phyloP scores from a whole-genome alignment of 768 basidiomycete species.

The Leucosporidium scottii region DNA sequence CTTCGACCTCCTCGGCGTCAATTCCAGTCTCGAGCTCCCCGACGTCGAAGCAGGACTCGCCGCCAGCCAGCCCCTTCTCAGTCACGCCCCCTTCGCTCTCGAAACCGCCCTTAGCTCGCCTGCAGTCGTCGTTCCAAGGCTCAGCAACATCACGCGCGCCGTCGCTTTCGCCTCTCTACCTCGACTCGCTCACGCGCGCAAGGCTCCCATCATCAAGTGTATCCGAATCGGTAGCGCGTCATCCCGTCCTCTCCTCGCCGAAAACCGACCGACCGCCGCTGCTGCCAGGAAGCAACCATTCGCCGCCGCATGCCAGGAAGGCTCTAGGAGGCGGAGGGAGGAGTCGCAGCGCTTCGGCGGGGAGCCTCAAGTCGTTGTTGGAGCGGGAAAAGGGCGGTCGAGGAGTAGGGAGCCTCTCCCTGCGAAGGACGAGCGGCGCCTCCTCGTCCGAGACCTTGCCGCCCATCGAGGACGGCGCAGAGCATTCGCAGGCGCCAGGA shows the following conservation, averaged over 20 bases:
- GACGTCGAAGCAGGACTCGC: too few relatives aligned
- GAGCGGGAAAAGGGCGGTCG: background rate
- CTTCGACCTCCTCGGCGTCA: too few relatives aligned
- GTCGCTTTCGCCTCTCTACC: background rate
- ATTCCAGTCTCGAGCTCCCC: too few relatives aligned
- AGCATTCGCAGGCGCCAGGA: background rate
- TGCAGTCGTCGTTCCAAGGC: too few relatives aligned
- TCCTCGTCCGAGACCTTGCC: background rate
- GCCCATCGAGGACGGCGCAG: background rate
- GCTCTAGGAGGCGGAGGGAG: conserved; percentile 52
- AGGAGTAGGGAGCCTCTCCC: background rate
- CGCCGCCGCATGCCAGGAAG: conserved; percentile 33
- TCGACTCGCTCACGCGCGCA: background rate
- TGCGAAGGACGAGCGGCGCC: background rate
- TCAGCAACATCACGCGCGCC: too few relatives aligned
- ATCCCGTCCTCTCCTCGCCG: background rate
- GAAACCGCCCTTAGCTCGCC: too few relatives aligned
- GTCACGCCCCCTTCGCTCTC: too few relatives aligned
- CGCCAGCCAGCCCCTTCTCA: too few relatives aligned
- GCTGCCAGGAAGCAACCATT: background rate
- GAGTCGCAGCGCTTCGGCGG: too few relatives aligned
- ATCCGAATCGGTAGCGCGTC: background rate
- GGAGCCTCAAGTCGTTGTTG: conserved; percentile 38
- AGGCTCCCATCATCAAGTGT: background rate
- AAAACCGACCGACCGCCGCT: background rate